Conservation (phyloP, 2,329 filamentous ascomycete species). For the Xylariaceae sp. region DNA sequence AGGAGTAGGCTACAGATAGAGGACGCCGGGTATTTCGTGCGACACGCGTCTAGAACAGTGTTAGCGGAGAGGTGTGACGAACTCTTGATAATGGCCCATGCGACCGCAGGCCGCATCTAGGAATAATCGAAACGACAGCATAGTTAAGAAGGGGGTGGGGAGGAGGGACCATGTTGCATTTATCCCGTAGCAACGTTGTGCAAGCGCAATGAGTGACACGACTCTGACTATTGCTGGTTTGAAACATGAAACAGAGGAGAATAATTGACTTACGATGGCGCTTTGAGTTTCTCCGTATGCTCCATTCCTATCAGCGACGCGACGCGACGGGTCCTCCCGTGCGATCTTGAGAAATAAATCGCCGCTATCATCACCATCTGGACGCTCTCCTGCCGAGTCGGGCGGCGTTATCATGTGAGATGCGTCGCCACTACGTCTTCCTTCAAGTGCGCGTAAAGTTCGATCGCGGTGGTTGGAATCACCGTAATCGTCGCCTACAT, state of each 20-base stretch:
- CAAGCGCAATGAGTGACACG: slow-evolving; percentile 6
- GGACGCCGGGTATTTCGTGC: slow-evolving; percentile 55
- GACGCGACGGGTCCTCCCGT: slow-evolving; percentile 52
- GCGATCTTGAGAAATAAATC: slow-evolving; percentile 64
- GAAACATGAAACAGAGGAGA: slow-evolving; percentile 17
- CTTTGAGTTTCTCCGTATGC: slow-evolving; percentile 41
- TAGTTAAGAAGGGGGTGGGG: neutral
- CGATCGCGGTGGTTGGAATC: slow-evolving; percentile 52
- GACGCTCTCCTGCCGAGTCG: slow-evolving; percentile 41
- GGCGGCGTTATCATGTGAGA: slow-evolving; percentile 44
- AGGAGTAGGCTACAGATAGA: slow-evolving; percentile 53
- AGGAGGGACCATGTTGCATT: neutral
- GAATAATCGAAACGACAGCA: neutral
- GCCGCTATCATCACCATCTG: slow-evolving; percentile 56
- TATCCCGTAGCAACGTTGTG: neutral
- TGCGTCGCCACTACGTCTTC: slow-evolving; percentile 42
- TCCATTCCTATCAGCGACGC: slow-evolving; percentile 40
- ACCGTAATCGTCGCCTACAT: slow-evolving; percentile 46
- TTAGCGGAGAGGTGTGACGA: slow-evolving; percentile 17
- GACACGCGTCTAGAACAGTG: slow-evolving; percentile 48
- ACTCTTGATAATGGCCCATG: neutral
- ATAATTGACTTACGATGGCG: slow-evolving; percentile 48
- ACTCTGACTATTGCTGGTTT: neutral
- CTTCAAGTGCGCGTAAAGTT: slow-evolving; percentile 56
- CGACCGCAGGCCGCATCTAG: neutral